Base-by-base conservation (phyloP, 108 stramenopile species). In the Discostella pseudostelligera region DNA sequence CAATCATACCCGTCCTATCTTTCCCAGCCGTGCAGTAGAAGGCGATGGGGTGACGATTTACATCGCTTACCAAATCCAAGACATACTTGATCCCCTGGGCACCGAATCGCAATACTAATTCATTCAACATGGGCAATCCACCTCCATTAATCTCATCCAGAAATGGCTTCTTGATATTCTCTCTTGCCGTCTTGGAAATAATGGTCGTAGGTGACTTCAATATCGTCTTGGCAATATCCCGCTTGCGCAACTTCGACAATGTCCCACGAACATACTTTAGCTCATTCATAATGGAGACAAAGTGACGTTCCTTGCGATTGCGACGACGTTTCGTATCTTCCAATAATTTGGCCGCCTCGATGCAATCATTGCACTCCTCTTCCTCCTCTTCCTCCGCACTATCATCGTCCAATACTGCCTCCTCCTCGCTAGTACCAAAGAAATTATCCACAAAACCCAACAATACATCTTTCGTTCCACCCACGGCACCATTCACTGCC, bases 1-100 rank as follows among this genome's bases (percentile, higher is more conserved):
- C 69, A 48, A 95, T 83, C 74, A 90, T 83, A 10, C 94, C 94
- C 10, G 94, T 95, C 10, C 94, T 77, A 75, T 96, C 92, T 69
- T 96, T 93, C n/a, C 95, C 95, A 3, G 95, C 95, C 21, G 95
- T 96, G 70, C 95, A 96, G 64, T 96, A 93, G 61, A 96, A 94
- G 21, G 89, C 95, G 6, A 96, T 62, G 20, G 95, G 95, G 56
- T 96, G 91, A 22, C 88, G 87, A 48, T 67, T 73, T 48, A 45
- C 60, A 59, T 93, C 89, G 35, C 89, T 81, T 29, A 83, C 79
- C 22, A 93, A 59, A 24, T 92, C 89, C 43, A 96, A 59, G 0
- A 96, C 90, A 50, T 93, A 83, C 53, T 84, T 84, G 62, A 96
- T 90, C 35, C 90, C 95, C 0, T 87, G 87, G 25, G 88, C 85